These are phyloP conservation scores for Staphylotrichum longicolle DNA, from an alignment of 495 filamentous ascomycete genomes.

Conservation along the genomic window DNA sequence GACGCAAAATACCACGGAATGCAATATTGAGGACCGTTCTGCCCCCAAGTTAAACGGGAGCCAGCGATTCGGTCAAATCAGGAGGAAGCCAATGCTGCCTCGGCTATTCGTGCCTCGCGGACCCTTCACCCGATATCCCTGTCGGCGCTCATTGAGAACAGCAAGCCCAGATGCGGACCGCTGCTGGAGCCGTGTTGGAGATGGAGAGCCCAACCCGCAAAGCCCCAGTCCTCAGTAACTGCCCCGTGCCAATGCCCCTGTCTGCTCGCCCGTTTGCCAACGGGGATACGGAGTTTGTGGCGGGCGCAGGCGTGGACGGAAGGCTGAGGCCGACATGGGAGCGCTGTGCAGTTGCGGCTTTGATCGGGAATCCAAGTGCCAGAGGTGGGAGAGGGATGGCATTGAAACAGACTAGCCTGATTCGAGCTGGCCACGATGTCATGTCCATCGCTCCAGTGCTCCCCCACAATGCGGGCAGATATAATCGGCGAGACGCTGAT, in stretches of 20 bases:
- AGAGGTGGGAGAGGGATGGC: background rate
- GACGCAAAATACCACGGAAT: background rate
- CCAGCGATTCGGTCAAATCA: constrained; percentile 1
- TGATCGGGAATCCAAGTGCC: constrained; percentile 13
- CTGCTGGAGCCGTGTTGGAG: background rate
- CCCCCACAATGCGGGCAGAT: constrained; percentile 33
- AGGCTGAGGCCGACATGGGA: background rate
- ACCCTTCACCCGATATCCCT: constrained; percentile 10
- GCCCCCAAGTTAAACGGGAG: background rate
- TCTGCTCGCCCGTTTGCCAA: background rate
- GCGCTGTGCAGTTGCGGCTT: constrained; percentile 15
- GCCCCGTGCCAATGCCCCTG: background rate
- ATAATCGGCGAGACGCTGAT: constrained; percentile 31
- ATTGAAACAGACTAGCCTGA: constrained; percentile 26
- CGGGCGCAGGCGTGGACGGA: background rate
- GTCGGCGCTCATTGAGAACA: background rate
- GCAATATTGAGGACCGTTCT: background rate
- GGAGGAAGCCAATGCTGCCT: constrained; percentile 11
- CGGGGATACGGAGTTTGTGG: constrained; percentile 3
- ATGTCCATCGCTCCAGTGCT: constrained; percentile 18
- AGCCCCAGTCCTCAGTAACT: background rate
- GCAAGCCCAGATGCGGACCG: background rate
- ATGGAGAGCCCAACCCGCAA: background rate
- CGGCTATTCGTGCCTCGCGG: constrained; percentile 19
- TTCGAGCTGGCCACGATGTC: constrained; percentile 28